A percentile compares a stretch with the other conserved stretches of the same genome.
phyloP scores from a whole-genome alignment of 2,329 filamentous ascomycete genomes.

The Allantophomopsis cytisporea region DNA sequence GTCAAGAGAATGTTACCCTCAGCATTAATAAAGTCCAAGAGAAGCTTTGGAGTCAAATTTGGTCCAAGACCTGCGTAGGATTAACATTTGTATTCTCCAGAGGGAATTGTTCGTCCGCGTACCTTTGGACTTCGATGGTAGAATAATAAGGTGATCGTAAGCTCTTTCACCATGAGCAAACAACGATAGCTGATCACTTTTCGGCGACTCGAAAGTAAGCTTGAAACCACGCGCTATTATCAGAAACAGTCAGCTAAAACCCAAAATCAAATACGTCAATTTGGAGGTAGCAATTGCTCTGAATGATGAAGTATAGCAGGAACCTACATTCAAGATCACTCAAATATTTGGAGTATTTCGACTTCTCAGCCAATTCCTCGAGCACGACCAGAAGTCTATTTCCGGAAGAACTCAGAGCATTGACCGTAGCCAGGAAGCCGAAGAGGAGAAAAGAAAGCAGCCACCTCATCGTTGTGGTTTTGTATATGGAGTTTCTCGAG shows the following conservation, averaged over 20 bases:
- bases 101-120: slow-evolving; percentile 6
- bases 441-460: slow-evolving; percentile 57
- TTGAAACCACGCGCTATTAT: slow-evolving; percentile 65
- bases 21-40: slow-evolving; percentile 84
- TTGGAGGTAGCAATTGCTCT: slow-evolving; percentile 2
- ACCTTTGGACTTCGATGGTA: slow-evolving; percentile 88
- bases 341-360: slow-evolving; percentile 70
- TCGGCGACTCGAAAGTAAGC: slow-evolving; percentile 70
- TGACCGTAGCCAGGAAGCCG: slow-evolving; percentile 49
- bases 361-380: slow-evolving; percentile 71
- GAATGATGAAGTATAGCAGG: slow-evolving; percentile 5
- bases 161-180: slow-evolving; percentile 77
- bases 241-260: background rate
- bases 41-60: slow-evolving; percentile 68
- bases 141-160: slow-evolving; percentile 83
- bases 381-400: slow-evolving; percentile 73
- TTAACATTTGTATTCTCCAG: slow-evolving; percentile 3
- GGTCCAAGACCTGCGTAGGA: slow-evolving; percentile 60
- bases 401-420: slow-evolving; percentile 69
- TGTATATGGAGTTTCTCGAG: slow-evolving; percentile 2
- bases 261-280: slow-evolving; percentile 1
- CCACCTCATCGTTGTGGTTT: slow-evolving; percentile 53
- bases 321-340: slow-evolving; percentile 53
- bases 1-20: slow-evolving; percentile 84
- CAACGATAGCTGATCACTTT: slow-evolving; percentile 62